Evolutionary conservation across 176 grass and related monocot species (phyloP).

Genomic region (Dendrocalamus sinicus): DNA sequence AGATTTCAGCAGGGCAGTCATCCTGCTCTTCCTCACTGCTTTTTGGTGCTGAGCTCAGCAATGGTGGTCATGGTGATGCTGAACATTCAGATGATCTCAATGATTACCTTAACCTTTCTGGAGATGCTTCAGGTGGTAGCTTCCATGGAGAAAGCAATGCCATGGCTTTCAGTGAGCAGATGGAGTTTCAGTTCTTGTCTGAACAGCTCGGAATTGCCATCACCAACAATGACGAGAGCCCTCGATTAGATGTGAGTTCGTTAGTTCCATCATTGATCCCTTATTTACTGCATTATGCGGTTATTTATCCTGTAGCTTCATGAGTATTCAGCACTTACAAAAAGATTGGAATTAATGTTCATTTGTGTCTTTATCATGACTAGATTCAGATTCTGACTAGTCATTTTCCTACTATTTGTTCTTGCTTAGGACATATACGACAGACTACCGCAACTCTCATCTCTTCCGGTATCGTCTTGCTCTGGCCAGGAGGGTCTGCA

Average conservation of each 20-base stretch:
- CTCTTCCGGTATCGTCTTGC: slow-evolving; percentile 32
- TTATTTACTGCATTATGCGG: background rate
- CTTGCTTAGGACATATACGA: slow-evolving; percentile 71
- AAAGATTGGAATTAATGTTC: too few species aligned
- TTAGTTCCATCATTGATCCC: background rate
- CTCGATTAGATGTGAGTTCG: slow-evolving; percentile 67
- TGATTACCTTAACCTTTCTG: slow-evolving; percentile 70
- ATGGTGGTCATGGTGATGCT: slow-evolving; percentile 28
- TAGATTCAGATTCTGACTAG: background rate
- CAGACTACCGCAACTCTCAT: slow-evolving; percentile 38
- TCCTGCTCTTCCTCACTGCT: slow-evolving; percentile 38
- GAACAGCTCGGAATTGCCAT: slow-evolving; percentile 81
- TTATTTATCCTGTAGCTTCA: background rate
- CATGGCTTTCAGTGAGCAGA: slow-evolving; percentile 59
- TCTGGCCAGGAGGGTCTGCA: slow-evolving; percentile 33
- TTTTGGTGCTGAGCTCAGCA: slow-evolving; percentile 45
- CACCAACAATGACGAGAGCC: slow-evolving; percentile 62
- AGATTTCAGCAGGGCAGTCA: slow-evolving; percentile 22
- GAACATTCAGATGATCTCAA: slow-evolving; percentile 53
- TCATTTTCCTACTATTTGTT: background rate
- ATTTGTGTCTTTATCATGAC: background rate
- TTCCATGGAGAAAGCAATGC: slow-evolving; percentile 46
- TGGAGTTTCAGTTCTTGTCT: slow-evolving; percentile 81
- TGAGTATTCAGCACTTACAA: too few species aligned
- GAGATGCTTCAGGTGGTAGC: slow-evolving; percentile 52